Percentiles rank a stretch among this genome's conserved stretches.
Evolutionary conservation across 176 grass and related monocot species (phyloP).

Genomic region (Saccharum spontaneum): DNA sequence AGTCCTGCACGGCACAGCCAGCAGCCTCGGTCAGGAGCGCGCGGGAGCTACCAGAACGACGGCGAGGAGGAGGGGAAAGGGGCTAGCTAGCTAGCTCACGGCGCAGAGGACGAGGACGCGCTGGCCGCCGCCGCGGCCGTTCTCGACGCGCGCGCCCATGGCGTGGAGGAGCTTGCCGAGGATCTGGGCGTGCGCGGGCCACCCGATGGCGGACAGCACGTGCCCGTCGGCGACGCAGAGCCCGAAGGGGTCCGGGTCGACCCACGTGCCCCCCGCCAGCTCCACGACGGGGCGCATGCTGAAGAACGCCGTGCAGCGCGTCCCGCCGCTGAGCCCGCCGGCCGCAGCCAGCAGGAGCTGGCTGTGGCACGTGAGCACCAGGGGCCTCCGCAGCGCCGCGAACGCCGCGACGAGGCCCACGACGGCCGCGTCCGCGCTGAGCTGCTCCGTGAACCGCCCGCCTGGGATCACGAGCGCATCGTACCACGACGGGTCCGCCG

Average conservation of each 20-base stretch:
- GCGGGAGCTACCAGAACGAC: no score
- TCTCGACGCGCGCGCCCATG: constrained; percentile 35
- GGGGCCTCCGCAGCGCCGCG: background rate
- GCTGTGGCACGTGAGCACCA: constrained; percentile 40
- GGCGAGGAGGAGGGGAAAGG: no score
- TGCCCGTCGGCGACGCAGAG: constrained; percentile 28
- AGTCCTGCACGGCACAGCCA: constrained; percentile 23
- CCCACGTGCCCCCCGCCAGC: constrained; percentile 30
- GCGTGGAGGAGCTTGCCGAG: constrained; percentile 5
- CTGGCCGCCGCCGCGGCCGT: constrained; percentile 3
- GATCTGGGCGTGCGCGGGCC: constrained; percentile 45
- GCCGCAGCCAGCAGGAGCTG: constrained; percentile 42
- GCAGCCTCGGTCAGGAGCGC: no score
- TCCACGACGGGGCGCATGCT: constrained; percentile 34
- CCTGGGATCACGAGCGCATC: constrained; percentile 37
- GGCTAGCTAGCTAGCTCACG: background rate
- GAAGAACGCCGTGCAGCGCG: constrained; percentile 40
- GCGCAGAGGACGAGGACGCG: constrained; percentile 47
- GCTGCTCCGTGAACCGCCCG: constrained; percentile 31
- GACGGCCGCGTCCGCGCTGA: background rate
- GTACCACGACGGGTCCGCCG: constrained; percentile 27
- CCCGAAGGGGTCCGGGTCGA: constrained; percentile 15
- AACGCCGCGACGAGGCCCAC: constrained; percentile 30
- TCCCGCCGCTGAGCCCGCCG: background rate
- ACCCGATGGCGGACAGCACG: constrained; percentile 14